Evolutionary conservation across 306 rosid species (phyloP), one percentile per base, ranked within the genome.

Genomic region (Herpetospermum pedunculosum): DNA sequence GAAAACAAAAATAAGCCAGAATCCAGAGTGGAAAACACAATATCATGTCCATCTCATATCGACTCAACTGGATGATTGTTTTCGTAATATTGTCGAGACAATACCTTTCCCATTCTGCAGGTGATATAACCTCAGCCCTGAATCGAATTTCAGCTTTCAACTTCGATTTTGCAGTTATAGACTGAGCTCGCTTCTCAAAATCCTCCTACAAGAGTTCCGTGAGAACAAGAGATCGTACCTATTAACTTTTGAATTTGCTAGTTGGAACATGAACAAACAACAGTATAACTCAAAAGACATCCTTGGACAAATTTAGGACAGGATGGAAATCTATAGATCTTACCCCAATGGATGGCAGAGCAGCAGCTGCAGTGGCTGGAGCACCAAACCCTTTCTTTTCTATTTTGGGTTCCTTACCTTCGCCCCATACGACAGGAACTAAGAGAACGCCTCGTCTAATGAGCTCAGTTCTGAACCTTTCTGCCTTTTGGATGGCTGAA

Each of bases 321-420:
- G 5, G 29, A 49, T 13, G 59, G 25, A 28, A 52, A 19, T 16
- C 32, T 18, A 37, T 9, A 13, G 11, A 49, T 79, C 81, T 90
- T 82, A 94, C 99, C 81, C 99, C 99, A 78, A 94, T 88, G 50
- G 99, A 91, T 68, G 99, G 96, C 83, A 94, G 92, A 72, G 87
- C 83, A 48, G 86, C 80, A 19, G 87, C 84, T 70, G 89, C 95
- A 79, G 80, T 91, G 77, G 83, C 76, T 37, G 74, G 55, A 40
- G 40, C 53, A 63, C 99, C 96, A 54, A 94, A 94, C 40, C 97
- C 99, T 80, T 87, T 94, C 94, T 91, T 94, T 81, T 91, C 89
- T 75, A 79, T 14, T 85, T 87, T 79, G 60, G 88, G 77, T 74
- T 85, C 88, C 80, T 14, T 77, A 77, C 85, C 86, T 87, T 88